Conservation (phyloP, 1,284 basidiomycete genomes). For the Cryptococcus wingfieldii region DNA sequence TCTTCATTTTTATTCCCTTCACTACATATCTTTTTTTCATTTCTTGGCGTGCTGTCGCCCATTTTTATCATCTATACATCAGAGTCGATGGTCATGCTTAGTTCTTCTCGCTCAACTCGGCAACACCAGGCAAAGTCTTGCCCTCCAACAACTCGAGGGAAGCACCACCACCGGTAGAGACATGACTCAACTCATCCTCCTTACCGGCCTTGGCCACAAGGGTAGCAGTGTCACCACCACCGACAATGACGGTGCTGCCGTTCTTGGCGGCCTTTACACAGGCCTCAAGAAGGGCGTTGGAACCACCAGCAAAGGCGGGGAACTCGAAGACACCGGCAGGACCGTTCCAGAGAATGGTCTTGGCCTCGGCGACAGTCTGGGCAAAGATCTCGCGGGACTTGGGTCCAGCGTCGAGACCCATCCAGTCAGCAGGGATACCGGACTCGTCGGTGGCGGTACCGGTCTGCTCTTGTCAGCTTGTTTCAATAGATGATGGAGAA, state of each 20-base stretch:
- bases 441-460: slow-evolving; percentile 71
- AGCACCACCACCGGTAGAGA: slow-evolving; percentile 95
- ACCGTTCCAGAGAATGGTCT: slow-evolving; percentile 99
- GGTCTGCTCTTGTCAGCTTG: slow-evolving; percentile 52
- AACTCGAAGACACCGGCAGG: slow-evolving; percentile 98
- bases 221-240: slow-evolving; percentile 90
- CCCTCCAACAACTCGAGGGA: slow-evolving; percentile 94
- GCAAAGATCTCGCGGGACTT: slow-evolving; percentile 77
- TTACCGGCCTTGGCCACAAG: slow-evolving; percentile 74
- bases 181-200: slow-evolving; percentile 89
- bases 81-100: slow-evolving; percentile 10
- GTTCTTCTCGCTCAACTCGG: slow-evolving; percentile 67
- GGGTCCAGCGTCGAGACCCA: slow-evolving; percentile 87
- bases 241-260: slow-evolving; percentile 89
- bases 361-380: slow-evolving; percentile 75
- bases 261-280: slow-evolving; percentile 80
- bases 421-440: slow-evolving; percentile 89
- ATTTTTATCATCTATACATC: background rate
- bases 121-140: slow-evolving; percentile 84
- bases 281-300: slow-evolving; percentile 78
- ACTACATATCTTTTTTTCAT: background rate
- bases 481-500: background rate
- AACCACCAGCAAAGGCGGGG: slow-evolving; percentile 81
- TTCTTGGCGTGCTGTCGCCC: background rate
- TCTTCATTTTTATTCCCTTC: background rate